Percentiles rank a stretch among this genome's conserved stretches.
These are phyloP conservation scores for Catharanthus roseus DNA, from an alignment of 257 asterid species.

Conservation along the genomic window DNA sequence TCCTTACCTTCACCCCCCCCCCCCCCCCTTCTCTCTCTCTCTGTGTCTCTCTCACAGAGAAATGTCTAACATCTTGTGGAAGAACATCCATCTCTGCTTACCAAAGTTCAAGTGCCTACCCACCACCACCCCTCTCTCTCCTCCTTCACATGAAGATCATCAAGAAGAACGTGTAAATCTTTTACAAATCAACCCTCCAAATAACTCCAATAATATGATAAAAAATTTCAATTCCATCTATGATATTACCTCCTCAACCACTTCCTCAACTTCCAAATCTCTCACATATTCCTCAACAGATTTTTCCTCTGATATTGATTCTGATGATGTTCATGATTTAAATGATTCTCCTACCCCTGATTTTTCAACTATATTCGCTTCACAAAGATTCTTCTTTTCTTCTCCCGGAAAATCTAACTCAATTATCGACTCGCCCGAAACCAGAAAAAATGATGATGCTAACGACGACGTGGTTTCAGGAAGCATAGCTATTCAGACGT, in stretches of 20 bases:
- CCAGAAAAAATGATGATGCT: background rate
- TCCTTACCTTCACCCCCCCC: too few species aligned
- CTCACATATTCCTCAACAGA: conserved; percentile 31
- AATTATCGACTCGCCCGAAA: conserved; percentile 35
- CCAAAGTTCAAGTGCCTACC: conserved; percentile 74
- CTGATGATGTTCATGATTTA: background rate
- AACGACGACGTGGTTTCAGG: conserved; percentile 27
- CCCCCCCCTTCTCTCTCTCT: conserved; percentile 2
- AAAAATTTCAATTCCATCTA: conserved; percentile 53
- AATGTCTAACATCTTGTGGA: conserved; percentile 52
- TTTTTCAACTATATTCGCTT: conserved; percentile 57
- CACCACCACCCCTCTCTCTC: conserved; percentile 39
- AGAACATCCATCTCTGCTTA: conserved; percentile 54
- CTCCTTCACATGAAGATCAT: conserved; percentile 21
- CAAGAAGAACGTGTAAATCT: conserved; percentile 7
- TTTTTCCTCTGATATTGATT: conserved; percentile 19
- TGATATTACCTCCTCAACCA: conserved; percentile 42
- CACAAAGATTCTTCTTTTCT: conserved; percentile 76
- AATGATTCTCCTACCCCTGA: conserved; percentile 45
- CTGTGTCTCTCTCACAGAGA: background rate
- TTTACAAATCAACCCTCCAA: background rate
- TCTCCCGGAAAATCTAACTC: conserved; percentile 79
- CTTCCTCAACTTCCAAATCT: conserved; percentile 41
- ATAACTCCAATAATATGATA: conserved; percentile 10
- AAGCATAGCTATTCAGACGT: conserved; percentile 56